phyloP scores from a whole-genome alignment of 2,329 filamentous ascomycete species.

The Fusarium sp. region DNA sequence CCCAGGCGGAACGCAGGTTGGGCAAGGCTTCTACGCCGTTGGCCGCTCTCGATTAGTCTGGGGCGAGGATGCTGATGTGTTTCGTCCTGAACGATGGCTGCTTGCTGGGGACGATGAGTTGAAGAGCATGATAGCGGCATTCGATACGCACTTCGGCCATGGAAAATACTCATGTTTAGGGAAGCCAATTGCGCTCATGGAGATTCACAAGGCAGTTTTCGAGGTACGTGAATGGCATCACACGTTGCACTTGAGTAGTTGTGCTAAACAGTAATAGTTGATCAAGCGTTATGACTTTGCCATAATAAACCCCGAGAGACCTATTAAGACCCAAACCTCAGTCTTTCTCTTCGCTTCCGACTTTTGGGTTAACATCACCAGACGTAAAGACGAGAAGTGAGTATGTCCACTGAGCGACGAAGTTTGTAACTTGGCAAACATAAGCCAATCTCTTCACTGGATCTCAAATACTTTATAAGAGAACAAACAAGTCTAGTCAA shows the following conservation, averaged over 20 bases:
- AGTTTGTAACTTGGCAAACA: no score
- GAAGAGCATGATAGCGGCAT: constrained; percentile 54
- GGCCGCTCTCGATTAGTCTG: constrained; percentile 64
- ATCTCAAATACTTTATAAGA: no score
- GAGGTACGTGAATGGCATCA: constrained; percentile 55
- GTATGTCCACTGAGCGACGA: no score
- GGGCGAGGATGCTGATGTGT: constrained; percentile 66
- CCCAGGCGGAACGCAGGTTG: constrained; percentile 67
- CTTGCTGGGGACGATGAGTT: constrained; percentile 53
- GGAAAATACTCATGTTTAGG: constrained; percentile 63
- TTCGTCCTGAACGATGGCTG: constrained; percentile 69
- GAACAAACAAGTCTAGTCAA: no score
- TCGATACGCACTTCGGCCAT: constrained; percentile 63
- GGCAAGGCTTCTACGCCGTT: constrained; percentile 69
- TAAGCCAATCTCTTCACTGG: no score
- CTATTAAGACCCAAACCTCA: constrained; percentile 54
- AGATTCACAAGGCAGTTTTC: constrained; percentile 63
- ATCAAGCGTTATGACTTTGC: constrained; percentile 54
- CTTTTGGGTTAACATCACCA: constrained; percentile 54
- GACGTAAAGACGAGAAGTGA: constrained; percentile 14
- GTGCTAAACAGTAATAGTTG: constrained; percentile 42
- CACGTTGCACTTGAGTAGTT: fast-evolving
- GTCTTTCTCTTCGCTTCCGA: constrained; percentile 55
- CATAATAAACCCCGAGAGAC: constrained; percentile 52
- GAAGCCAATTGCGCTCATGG: constrained; percentile 63